Percentiles rank a stretch among this genome's conserved stretches.
Evolutionary conservation across 805 yeast genomes (phyloP).

Genomic region (Yarrowia sp.): DNA sequence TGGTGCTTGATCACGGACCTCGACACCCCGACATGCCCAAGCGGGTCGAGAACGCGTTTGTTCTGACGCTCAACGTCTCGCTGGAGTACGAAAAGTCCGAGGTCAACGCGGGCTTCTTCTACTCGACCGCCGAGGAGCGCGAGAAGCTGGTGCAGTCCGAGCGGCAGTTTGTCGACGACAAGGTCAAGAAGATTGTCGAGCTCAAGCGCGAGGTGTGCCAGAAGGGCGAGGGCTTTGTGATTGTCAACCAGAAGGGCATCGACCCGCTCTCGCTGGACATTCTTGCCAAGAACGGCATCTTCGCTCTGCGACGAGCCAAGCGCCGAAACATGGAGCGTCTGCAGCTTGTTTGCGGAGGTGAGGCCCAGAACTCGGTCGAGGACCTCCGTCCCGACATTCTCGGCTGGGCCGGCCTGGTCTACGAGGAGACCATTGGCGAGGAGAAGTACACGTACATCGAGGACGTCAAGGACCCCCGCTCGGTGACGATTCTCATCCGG

Average conservation of each 20-base stretch:
- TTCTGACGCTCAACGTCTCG: conserved; percentile 87
- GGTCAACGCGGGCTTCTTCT: conserved; percentile 93
- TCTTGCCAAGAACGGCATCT: conserved; percentile 84
- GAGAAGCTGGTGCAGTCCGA: conserved; percentile 92
- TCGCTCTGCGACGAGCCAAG: conserved; percentile 96
- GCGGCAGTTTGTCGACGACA: conserved; percentile 90
- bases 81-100: conserved; percentile 97
- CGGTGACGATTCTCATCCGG: conserved; percentile 87
- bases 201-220: conserved; percentile 91
- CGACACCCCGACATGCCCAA: conserved; percentile 99
- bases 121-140: conserved; percentile 92
- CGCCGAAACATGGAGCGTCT: conserved; percentile 98
- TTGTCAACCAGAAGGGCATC: conserved; percentile 96
- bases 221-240: conserved; percentile 78
- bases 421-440: conserved; percentile 92
- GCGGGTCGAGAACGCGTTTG: conserved; percentile 73
- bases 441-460: conserved; percentile 96
- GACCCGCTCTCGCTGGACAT: conserved; percentile 97
- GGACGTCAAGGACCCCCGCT: conserved; percentile 78
- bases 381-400: conserved; percentile 75
- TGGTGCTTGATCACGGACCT: conserved; percentile 97
- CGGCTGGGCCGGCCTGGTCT: conserved; percentile 87
- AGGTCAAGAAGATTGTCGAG: conserved; percentile 84
- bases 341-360: conserved; percentile 95
- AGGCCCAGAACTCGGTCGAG: conserved; percentile 95